Base-by-base conservation (phyloP, 306 rosid genomes). In the Erythrophleum fordii region DNA sequence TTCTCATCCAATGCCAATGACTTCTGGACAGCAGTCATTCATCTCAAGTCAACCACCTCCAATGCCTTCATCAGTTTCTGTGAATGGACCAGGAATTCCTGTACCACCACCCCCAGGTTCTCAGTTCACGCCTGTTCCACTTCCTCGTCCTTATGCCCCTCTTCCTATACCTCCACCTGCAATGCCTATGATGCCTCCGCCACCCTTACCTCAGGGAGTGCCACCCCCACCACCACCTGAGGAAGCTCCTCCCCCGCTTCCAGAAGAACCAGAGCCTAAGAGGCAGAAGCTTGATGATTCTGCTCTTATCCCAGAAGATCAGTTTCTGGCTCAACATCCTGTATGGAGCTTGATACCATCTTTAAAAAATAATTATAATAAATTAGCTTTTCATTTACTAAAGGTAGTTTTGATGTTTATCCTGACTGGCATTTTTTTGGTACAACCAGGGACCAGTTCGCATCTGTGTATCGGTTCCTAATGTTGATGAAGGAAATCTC, bases 161-260 rank as follows among this genome's bases (percentile, higher is more conserved):
- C 85, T 77, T 52, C 80, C 92, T 69, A 84, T 31, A 12, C 90
- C 91, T 28, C 91, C 91, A 41, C 88, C 94, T 20, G 73, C 78
- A 48, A 87, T 91, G 96, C 91, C 78, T 64, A 90, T 93, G 97
- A 90, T 92, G 97, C 93, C 92, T 25, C 97, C 88, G 28, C 95
- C 97, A 9, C 99, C 91, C 41, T 55, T 92, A 88, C 97, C 98
- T 61, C 93, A 90, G 20, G 99, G 98, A 59, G 34, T 90, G 85
- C 92, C 94, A 25, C 98, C 99, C 0, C 98, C 99, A 0, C 97
- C 97, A 0, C 97, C 94, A 22, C 99, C 97, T 5, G 99, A 95
- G 28, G 99, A 93, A 87, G 99, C 98, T 86, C 97, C 93, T 79
- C 99, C 98, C 3, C 97, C 98, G 0, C 98, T 92, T 35, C 99